Base-by-base conservation (phyloP, 805 yeast genomes). In the Ogataea paraovalis region DNA sequence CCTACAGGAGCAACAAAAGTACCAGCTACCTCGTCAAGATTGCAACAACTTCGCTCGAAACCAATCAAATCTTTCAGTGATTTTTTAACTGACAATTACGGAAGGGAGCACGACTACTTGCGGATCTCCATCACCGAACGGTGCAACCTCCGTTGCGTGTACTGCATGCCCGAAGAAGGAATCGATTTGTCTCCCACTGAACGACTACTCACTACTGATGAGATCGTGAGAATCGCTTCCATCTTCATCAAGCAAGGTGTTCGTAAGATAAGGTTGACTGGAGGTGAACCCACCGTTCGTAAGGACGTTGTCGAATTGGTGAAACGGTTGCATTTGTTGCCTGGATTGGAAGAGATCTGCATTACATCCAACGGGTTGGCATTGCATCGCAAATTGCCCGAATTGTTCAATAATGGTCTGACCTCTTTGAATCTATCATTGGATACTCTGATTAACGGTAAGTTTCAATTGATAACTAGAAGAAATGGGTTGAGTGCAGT, bases 101-200 rank as follows among this genome's bases (percentile, higher is more conserved):
- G 68, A 16, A 61, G 82, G 37, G 57, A 64, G 28, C 82, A 78
- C 50, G 74, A 76, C 50, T 78, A 78, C 47, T 55, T 78, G 44
- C 59, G 82, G 33, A 78, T 78, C 19, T 72, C 79, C 23, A 67
- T 78, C 28, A 74, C 82, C 0, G 82, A 78, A 50, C 51, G 78
- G 20, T 76, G 82, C 50, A 76, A 76, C 52, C 55, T 76, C 19
- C 51, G 72, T 22, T 73, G 78, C 48, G 60, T 69, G 16, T 78
- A 78, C 53, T 78, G 82, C 52, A 78, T 78, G 82, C 82, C 82
- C 0, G 79, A 75, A 46, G 78, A 77, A 44, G 82, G 82, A 4
- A 70, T 78, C 2, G 73, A 70, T n/a, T 56, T 78, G 22, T 69
- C 76, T 20, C 78, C 79, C 6, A 56, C 62, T 2, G 68, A 66